Evolutionary conservation across 805 yeast genomes (phyloP).

Genomic region (Clavispora vitiphila): DNA sequence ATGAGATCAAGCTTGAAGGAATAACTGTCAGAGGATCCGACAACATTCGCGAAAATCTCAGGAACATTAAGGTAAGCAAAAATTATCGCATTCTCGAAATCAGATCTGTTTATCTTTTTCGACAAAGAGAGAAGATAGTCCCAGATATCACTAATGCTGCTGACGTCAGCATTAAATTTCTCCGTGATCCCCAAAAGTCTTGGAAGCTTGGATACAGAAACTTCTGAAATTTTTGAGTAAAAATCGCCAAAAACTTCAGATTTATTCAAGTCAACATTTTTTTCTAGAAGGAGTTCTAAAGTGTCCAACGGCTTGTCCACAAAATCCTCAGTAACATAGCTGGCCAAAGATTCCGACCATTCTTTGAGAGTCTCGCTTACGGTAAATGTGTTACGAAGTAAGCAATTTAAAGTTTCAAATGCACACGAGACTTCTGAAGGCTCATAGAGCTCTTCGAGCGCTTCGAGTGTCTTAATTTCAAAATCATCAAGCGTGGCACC

Average conservation of each 20-base stretch:
- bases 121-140: slow-evolving; percentile 28
- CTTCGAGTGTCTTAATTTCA: background rate
- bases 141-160: background rate
- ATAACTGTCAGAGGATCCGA: slow-evolving; percentile 7
- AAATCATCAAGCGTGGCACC: background rate
- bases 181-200: background rate
- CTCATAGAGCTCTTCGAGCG: background rate
- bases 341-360: slow-evolving; percentile 15
- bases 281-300: slow-evolving; percentile 8
- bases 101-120: slow-evolving; percentile 15
- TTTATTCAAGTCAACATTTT: slow-evolving; percentile 1
- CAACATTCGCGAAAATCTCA: slow-evolving; percentile 16
- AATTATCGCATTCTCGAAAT: slow-evolving; percentile 18
- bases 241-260: slow-evolving; percentile 24
- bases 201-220: slow-evolving; percentile 6
- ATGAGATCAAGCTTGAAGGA: slow-evolving; percentile 12
- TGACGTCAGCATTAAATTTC: background rate
- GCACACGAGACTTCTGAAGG: background rate
- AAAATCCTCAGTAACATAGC: slow-evolving; percentile 23
- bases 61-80: slow-evolving; percentile 14
- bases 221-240: slow-evolving; percentile 24
- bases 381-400: background rate
- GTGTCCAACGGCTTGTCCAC: slow-evolving; percentile 19
- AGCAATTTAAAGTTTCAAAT: background rate
- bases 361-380: background rate